Evolutionary conservation across 2,329 filamentous ascomycete genomes (phyloP).

Genomic region (Paracamarosporium sp.): DNA sequence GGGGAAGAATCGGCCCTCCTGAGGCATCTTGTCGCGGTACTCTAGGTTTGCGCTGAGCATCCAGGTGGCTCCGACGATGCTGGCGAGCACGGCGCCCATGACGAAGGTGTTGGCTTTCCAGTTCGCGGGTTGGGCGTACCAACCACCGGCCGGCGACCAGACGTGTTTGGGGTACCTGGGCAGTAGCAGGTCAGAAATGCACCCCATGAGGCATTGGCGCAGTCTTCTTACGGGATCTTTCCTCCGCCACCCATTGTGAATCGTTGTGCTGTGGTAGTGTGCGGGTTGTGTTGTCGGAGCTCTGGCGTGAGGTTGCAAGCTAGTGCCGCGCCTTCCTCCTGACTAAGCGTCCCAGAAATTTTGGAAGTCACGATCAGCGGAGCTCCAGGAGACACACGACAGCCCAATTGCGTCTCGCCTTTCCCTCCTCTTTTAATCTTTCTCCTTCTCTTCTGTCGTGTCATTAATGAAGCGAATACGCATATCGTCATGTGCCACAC

Average conservation of each 20-base stretch:
- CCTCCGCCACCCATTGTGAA: conserved; percentile 68
- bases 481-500: conserved; percentile 65
- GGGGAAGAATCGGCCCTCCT: conserved; percentile 78
- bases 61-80: conserved; percentile 72
- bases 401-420: conserved; percentile 11
- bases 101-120: conserved; percentile 92
- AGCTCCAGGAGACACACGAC: conserved; percentile 35
- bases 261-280: conserved; percentile 59
- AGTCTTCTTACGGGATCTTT: conserved; percentile 67
- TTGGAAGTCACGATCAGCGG: conserved; percentile 35
- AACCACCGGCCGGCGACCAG: conserved; percentile 98
- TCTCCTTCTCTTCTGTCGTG: conserved; percentile 18
- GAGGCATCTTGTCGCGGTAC: conserved; percentile 75
- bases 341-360: conserved; percentile 38
- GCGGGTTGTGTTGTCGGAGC: conserved; percentile 21
- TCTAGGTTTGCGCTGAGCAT: conserved; percentile 78
- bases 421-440: conserved; percentile 9
- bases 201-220: conserved; percentile 18
- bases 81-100: conserved; percentile 71
- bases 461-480: conserved; percentile 67
- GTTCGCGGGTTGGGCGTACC: conserved; percentile 94
- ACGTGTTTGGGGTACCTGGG: conserved; percentile 95
- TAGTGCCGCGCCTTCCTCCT: conserved; percentile 18
- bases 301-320: conserved; percentile 27
- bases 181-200: conserved; percentile 21